phyloP scores from a whole-genome alignment of 345 rosid genomes.

The Moringa oleifera region DNA sequence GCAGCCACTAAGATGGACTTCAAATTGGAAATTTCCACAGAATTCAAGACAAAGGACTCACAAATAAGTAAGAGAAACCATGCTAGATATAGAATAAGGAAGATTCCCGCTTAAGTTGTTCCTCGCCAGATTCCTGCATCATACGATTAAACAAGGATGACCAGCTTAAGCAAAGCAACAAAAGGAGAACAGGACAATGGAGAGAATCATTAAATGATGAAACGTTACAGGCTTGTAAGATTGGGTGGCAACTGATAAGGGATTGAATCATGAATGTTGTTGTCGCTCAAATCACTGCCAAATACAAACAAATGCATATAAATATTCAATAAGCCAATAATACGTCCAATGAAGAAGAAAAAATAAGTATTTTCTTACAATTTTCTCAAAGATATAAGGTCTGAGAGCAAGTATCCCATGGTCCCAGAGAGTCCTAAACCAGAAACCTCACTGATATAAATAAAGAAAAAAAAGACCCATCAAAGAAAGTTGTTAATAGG shows the following conservation, averaged over 20 bases:
- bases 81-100: slow-evolving; percentile 81
- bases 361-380: slow-evolving; percentile 40
- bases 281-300: slow-evolving; percentile 80
- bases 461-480: slow-evolving; percentile 17
- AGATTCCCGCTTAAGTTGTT: slow-evolving; percentile 86
- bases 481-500: slow-evolving; percentile 10
- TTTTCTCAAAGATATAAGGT: slow-evolving; percentile 61
- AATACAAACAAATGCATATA: slow-evolving; percentile 15
- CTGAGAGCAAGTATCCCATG: slow-evolving; percentile 84
- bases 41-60: slow-evolving; percentile 41
- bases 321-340: slow-evolving; percentile 16
- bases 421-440: slow-evolving; percentile 77
- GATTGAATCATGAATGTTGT: slow-evolving; percentile 71
- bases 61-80: slow-evolving; percentile 70
- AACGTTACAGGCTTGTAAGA: slow-evolving; percentile 86
- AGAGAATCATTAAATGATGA: slow-evolving; percentile 9
- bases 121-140: slow-evolving; percentile 82
- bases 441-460: slow-evolving; percentile 58
- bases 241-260: slow-evolving; percentile 96
- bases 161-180: slow-evolving; percentile 3
- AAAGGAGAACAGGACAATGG: slow-evolving; percentile 9
- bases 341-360: background rate
- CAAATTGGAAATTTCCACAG: slow-evolving; percentile 5
- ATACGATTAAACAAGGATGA: slow-evolving; percentile 6
- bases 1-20: slow-evolving; percentile 9